Base-by-base conservation (phyloP, 306 rosid genomes). In the Corylus avellana region DNA sequence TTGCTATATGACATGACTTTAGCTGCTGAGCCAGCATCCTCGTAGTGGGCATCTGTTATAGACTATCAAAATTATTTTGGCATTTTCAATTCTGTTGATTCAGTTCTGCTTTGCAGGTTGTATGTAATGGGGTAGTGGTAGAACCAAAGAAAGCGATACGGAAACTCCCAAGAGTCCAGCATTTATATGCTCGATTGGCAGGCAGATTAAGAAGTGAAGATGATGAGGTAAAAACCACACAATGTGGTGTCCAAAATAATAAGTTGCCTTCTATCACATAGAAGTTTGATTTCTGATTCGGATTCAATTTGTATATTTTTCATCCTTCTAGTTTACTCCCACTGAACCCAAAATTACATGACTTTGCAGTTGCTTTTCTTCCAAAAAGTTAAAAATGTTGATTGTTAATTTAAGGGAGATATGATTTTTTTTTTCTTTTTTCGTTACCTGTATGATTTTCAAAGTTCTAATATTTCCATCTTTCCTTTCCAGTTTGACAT, bases 151-250 rank as follows among this genome's bases (percentile, higher is more conserved):
- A 92, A 90, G 81, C 86, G 57, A 83, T 95, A 62, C 79, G 92
- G 70, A 95, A 91, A 84, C 97, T 95, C 67, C 89, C 92, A 1
- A 88, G 98, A 85, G 88, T 95, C 70, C 99, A 93, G 85, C 99
- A 91, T 87, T 85, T 95, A 81, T 93, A 78, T 80, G 92, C 98
- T 61, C 91, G 87, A 83, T 79, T 93, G 87, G 54, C 86, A 2
- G 96, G 97, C 73, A 88, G 83, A 82, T 83, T 92, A 81, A 84
- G 78, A 88, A 86, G 86, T 8, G 93, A 93, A 84, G 97, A 90
- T 51, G 98, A 95, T 73, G 99, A 95, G 97, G 99, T 95, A 87
- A 76, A 68, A 70, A n/a, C 46, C 20, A 48, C 63, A 66, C 18
- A 66, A n/a, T 79, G 70, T 62, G 47, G 25, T 77, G 20, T 39